Evolutionary conservation across 768 basidiomycete species (phyloP).

Genomic region (Serendipita sp.): DNA sequence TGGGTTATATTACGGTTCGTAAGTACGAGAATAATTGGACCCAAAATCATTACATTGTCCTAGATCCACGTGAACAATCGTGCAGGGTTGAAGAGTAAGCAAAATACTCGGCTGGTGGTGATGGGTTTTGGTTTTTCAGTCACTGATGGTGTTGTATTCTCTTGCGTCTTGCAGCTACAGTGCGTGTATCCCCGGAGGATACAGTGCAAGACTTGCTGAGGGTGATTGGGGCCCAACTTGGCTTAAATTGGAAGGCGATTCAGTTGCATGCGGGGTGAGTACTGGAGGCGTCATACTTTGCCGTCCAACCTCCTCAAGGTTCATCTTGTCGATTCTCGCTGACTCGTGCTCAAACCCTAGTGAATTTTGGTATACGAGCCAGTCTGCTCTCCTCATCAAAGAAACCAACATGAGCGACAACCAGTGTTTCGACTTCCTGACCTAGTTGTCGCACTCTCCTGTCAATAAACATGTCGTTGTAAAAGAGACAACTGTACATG

Average conservation of each 20-base stretch:
- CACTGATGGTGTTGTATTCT: neutral
- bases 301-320: too few species aligned
- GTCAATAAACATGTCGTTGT: too few species aligned
- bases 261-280: slow-evolving; percentile 90
- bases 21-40: neutral
- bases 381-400: too few species aligned
- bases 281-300: neutral
- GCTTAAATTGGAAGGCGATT: slow-evolving; percentile 74
- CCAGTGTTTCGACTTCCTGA: too few species aligned
- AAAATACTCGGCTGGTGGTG: neutral
- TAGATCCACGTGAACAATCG: slow-evolving; percentile 94
- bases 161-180: slow-evolving; percentile 44
- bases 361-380: too few species aligned
- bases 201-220: slow-evolving; percentile 96
- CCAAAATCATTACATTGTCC: slow-evolving; percentile 11
- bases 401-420: too few species aligned
- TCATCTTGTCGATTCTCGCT: too few species aligned
- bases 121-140: neutral
- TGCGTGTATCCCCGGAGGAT: slow-evolving; percentile 89
- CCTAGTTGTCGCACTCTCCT: too few species aligned
- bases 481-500: too few species aligned
- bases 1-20: slow-evolving; percentile 22
- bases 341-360: too few species aligned
- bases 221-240: slow-evolving; percentile 91
- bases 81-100: slow-evolving; percentile 31